These are phyloP conservation scores for Artemisia tridentata DNA, from an alignment of 129 eudicot species.

Conservation along the genomic window DNA sequence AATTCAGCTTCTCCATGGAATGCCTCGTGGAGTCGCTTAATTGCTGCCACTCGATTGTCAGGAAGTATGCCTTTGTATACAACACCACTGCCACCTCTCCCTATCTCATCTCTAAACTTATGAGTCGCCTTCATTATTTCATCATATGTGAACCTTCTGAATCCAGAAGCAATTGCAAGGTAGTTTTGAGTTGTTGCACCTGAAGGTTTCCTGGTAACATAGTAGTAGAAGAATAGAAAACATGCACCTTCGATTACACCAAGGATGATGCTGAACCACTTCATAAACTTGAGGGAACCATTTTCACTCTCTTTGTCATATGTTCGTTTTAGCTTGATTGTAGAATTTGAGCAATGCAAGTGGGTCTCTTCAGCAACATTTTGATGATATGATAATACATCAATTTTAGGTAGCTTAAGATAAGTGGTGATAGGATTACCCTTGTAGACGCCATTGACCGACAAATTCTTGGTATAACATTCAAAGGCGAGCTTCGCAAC, in stretches of 20 bases:
- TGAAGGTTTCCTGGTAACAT: neutral
- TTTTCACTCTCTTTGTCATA: neutral
- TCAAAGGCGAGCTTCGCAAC: neutral
- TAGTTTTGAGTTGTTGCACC: neutral
- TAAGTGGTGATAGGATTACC: neutral
- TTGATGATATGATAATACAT: neutral
- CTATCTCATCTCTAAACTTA: neutral
- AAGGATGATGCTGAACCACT: conserved; percentile 4
- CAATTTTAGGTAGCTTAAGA: neutral
- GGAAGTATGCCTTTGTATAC: conserved; percentile 5
- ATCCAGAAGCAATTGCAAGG: conserved; percentile 6
- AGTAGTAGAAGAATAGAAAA: neutral
- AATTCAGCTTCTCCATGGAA: conserved; percentile 6
- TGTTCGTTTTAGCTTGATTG: neutral
- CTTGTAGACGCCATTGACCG: neutral
- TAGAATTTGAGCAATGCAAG: conserved; percentile 1
- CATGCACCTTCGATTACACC: conserved; percentile 2
- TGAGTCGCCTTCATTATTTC: conserved; percentile 2
- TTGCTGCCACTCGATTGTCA: neutral
- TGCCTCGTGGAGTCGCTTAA: conserved; percentile 8
- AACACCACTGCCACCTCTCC: neutral
- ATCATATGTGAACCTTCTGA: conserved; percentile 7
- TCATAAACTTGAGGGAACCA: conserved; percentile 1
- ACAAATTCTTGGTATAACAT: neutral
- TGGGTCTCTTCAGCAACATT: neutral